Percentiles rank a stretch among this genome's conserved stretches.
Evolutionary conservation across 495 filamentous ascomycete genomes (phyloP).

Genomic region (Aspergillus taichungensis): DNA sequence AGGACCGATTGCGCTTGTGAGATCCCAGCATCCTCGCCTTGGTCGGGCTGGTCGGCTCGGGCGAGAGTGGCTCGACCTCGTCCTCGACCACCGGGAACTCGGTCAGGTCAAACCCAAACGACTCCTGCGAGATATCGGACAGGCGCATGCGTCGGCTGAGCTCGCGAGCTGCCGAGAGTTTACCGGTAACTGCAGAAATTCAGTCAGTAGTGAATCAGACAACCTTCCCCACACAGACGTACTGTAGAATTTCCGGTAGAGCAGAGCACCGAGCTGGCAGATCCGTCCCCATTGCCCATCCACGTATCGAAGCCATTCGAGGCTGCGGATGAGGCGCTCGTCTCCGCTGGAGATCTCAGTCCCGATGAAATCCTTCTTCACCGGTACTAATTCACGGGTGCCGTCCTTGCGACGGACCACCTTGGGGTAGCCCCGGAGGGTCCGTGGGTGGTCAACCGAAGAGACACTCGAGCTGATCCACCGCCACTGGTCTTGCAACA

Average conservation of each 20-base stretch:
- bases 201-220: not conserved
- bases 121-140: constrained; percentile 33
- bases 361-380: constrained; percentile 59
- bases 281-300: constrained; percentile 63
- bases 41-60: constrained; percentile 23
- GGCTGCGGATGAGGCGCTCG: constrained; percentile 61
- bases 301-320: constrained; percentile 77
- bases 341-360: constrained; percentile 52
- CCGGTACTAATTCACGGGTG: constrained; percentile 20
- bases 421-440: constrained; percentile 23
- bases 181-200: constrained; percentile 19
- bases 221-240: constrained; percentile 7
- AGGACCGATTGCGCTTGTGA: constrained; percentile 16
- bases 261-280: constrained; percentile 52
- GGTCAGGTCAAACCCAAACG: constrained; percentile 33
- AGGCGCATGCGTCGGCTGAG: constrained; percentile 41
- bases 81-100: constrained; percentile 21
- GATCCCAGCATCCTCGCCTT: constrained; percentile 20
- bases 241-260: constrained; percentile 54
- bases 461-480: constrained; percentile 34
- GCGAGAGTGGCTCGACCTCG: constrained; percentile 12
- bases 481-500: constrained; percentile 46
- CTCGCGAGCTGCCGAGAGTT: constrained; percentile 57
- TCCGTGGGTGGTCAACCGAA: constrained; percentile 23
- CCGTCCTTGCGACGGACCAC: constrained; percentile 27